Evolutionary conservation across 1,139 yeast genomes (phyloP).

Genomic region (Hyphopichia khmerensis): DNA sequence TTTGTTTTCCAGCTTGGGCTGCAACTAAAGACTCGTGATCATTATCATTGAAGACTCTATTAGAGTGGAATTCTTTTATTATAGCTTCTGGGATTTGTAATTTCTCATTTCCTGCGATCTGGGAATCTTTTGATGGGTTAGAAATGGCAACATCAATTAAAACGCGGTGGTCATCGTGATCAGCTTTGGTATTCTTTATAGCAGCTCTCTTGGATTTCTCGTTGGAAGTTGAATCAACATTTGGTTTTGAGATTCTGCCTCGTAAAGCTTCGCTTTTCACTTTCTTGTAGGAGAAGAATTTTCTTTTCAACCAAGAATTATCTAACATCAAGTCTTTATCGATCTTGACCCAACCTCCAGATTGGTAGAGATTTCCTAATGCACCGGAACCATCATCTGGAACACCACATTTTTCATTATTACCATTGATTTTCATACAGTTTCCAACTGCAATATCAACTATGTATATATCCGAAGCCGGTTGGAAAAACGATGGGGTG

Average conservation of each 20-base stretch:
- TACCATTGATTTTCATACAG: constrained; percentile 28
- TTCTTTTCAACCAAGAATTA: constrained; percentile 29
- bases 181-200: constrained; percentile 2
- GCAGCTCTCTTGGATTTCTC: constrained; percentile 5
- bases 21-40: constrained; percentile 21
- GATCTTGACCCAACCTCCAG: constrained; percentile 37
- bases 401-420: constrained; percentile 28
- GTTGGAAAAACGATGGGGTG: constrained; percentile 42
- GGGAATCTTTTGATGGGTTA: constrained; percentile 24
- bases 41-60: constrained; percentile 26
- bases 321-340: constrained; percentile 41
- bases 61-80: constrained; percentile 27
- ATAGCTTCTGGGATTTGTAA: constrained; percentile 27
- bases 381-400: constrained; percentile 28
- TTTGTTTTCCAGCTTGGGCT: constrained; percentile 16
- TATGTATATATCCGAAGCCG: constrained; percentile 35
- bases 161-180: constrained; percentile 17
- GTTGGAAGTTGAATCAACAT: constrained; percentile 1
- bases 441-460: constrained; percentile 33
- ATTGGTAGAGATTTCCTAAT: constrained; percentile 26
- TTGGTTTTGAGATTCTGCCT: constrained; percentile 5
- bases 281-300: constrained; percentile 33
- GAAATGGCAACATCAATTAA: constrained; percentile 40
- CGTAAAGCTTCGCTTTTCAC: constrained; percentile 22
- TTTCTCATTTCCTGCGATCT: constrained; percentile 33